Conservation (phyloP, 169 alveolate genomes). For the Plasmodium inui region DNA sequence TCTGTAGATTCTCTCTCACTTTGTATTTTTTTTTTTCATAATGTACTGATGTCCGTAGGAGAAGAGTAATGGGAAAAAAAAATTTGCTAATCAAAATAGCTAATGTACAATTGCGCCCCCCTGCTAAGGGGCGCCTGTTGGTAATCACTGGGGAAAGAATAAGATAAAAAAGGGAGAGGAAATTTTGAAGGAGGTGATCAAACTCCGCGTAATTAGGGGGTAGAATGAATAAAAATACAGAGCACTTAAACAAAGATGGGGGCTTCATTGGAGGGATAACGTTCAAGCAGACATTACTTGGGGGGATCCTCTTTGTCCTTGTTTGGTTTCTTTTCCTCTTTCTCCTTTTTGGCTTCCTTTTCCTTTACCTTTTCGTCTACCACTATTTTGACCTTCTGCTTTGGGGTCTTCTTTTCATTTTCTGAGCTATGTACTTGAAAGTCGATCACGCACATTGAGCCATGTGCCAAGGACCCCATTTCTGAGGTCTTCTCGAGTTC, state of each 20-base stretch:
- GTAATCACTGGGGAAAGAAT: not conserved
- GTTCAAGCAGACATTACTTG: not conserved
- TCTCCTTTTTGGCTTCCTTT: not conserved
- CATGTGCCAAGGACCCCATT: not conserved
- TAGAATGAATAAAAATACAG: not conserved
- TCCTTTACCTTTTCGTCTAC: not conserved
- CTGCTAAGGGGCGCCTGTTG: not conserved
- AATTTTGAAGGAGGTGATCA: not conserved
- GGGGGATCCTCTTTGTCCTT: not conserved
- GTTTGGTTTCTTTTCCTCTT: not conserved
- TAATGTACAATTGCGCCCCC: not conserved
- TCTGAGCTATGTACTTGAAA: conserved; percentile 8
- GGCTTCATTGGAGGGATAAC: not conserved
- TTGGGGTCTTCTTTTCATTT: not conserved
- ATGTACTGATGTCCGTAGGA: not conserved
- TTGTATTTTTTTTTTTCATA: not conserved
- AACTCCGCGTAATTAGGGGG: not conserved
- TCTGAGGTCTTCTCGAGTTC: conserved; percentile 5
- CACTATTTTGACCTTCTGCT: not conserved
- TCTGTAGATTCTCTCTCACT: not conserved
- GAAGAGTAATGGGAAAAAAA: no score
- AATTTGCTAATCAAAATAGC: not conserved
- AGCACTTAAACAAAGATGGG: not conserved
- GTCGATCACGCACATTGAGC: not conserved
- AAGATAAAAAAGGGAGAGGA: not conserved